Conservation (phyloP, 2,329 filamentous ascomycete genomes). For the Phaeomoniella chlamydospora region DNA sequence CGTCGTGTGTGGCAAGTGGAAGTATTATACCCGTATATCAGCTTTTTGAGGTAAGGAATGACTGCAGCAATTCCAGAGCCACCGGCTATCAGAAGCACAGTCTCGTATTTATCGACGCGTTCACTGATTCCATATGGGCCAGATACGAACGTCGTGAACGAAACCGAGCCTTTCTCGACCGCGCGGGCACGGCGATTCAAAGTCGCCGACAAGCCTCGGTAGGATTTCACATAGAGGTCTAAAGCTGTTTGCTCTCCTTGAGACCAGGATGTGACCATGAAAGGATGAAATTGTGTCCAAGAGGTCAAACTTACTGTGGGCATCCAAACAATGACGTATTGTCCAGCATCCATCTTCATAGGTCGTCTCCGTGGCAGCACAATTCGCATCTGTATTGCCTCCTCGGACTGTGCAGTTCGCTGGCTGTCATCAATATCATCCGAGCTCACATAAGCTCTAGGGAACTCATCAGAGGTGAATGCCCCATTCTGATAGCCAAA, state of each 20-base stretch:
- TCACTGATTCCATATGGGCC: slow-evolving; percentile 13
- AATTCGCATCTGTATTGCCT: too few relatives aligned
- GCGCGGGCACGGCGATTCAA: too few relatives aligned
- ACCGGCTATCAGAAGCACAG: slow-evolving; percentile 19
- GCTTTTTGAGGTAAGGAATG: slow-evolving; percentile 19
- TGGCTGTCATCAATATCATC: too few relatives aligned
- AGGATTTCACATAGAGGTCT: slow-evolving; percentile 13
- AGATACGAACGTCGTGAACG: slow-evolving; percentile 12
- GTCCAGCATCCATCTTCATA: slow-evolving; percentile 8
- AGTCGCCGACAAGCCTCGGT: slow-evolving; percentile 10
- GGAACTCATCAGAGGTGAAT: too few relatives aligned
- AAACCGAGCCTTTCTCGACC: slow-evolving; percentile 3
- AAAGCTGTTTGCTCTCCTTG: slow-evolving; percentile 7
- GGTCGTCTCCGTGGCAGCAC: too few relatives aligned
- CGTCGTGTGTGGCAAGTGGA: too few relatives aligned
- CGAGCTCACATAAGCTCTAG: too few relatives aligned
- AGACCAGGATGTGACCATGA: slow-evolving; percentile 14
- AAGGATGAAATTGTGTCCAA: slow-evolving; percentile 14
- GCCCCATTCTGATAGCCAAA: too few relatives aligned
- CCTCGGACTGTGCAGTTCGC: too few relatives aligned
- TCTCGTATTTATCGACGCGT: slow-evolving; percentile 13
- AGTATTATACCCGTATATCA: slow-evolving; percentile 6
- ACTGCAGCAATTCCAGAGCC: slow-evolving; percentile 19
- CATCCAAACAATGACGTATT: slow-evolving; percentile 11
- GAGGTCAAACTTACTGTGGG: slow-evolving; percentile 10